These are phyloP conservation scores for Septoria linicola DNA, from an alignment of 2,329 filamentous ascomycete genomes.

Conservation along the genomic window DNA sequence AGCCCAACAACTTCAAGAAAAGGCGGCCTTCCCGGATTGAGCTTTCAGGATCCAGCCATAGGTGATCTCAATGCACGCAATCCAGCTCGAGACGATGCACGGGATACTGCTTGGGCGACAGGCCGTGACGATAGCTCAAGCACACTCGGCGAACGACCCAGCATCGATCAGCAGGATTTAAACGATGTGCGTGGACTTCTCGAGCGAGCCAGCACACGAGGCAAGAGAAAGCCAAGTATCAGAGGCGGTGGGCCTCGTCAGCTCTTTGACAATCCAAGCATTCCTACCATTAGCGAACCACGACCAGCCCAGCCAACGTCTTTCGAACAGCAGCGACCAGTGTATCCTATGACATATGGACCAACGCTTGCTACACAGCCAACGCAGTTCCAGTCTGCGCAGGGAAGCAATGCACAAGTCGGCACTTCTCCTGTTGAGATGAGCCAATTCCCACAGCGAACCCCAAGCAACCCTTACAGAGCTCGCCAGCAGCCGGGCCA, in stretches of 20 bases:
- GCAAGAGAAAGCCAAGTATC: slow-evolving; percentile 42
- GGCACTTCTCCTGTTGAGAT: slow-evolving; percentile 22
- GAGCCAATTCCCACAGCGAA: slow-evolving; percentile 27
- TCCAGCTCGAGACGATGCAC: slow-evolving; percentile 44
- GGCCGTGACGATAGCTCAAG: slow-evolving; percentile 40
- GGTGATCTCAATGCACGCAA: slow-evolving; percentile 46
- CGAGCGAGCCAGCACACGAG: slow-evolving; percentile 45
- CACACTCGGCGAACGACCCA: slow-evolving; percentile 42
- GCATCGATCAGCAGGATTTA: slow-evolving; percentile 45
- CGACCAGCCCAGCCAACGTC: slow-evolving; percentile 4
- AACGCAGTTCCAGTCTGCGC: slow-evolving; percentile 21
- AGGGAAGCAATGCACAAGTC: slow-evolving; percentile 14
- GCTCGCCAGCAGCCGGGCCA: slow-evolving; percentile 14
- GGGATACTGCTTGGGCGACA: slow-evolving; percentile 43
- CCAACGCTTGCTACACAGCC: slow-evolving; percentile 14
- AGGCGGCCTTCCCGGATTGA: slow-evolving; percentile 29
- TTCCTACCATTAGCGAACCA: slow-evolving; percentile 37
- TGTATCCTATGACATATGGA: slow-evolving; percentile 13
- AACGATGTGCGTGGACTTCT: slow-evolving; percentile 50
- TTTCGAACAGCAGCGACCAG: slow-evolving; percentile 12
- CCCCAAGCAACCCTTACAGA: slow-evolving; percentile 30
- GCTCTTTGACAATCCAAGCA: slow-evolving; percentile 15
- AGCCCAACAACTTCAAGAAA: slow-evolving; percentile 19
- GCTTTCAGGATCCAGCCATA: slow-evolving; percentile 36
- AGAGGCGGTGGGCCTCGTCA: slow-evolving; percentile 19